Conservation (phyloP, 352 stramenopile genomes). For the Blastocystis sp. region DNA sequence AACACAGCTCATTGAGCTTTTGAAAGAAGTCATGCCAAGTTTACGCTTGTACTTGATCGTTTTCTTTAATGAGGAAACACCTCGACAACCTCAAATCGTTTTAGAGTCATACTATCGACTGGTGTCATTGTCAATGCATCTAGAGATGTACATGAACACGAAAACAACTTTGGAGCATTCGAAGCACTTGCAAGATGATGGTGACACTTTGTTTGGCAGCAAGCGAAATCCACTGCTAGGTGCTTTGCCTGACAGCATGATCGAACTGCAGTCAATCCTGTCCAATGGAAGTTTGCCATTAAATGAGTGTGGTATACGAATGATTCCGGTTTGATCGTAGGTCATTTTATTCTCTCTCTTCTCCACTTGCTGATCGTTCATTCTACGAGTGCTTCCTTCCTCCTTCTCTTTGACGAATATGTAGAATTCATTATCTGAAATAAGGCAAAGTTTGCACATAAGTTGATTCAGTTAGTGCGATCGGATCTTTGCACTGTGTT, state of each 20-base stretch:
- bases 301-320: neutral
- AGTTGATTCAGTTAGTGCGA: neutral
- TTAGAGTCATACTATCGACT: neutral
- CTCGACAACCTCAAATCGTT: neutral
- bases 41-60: neutral
- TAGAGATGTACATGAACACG: neutral
- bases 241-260: neutral
- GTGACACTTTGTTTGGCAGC: neutral
- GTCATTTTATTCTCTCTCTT: neutral
- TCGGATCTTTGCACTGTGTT: neutral
- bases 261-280: neutral
- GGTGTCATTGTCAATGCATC: neutral
- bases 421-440: neutral
- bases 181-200: neutral
- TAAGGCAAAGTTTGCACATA: neutral
- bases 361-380: conserved; percentile 2
- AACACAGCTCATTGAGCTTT: neutral
- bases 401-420: neutral
- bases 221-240: neutral
- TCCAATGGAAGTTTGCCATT: neutral
- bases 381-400: neutral
- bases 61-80: neutral
- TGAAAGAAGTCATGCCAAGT: neutral
- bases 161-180: neutral
- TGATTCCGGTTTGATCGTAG: neutral